phyloP scores from a whole-genome alignment of 345 rosid genomes.

The Trapa bicornis region DNA sequence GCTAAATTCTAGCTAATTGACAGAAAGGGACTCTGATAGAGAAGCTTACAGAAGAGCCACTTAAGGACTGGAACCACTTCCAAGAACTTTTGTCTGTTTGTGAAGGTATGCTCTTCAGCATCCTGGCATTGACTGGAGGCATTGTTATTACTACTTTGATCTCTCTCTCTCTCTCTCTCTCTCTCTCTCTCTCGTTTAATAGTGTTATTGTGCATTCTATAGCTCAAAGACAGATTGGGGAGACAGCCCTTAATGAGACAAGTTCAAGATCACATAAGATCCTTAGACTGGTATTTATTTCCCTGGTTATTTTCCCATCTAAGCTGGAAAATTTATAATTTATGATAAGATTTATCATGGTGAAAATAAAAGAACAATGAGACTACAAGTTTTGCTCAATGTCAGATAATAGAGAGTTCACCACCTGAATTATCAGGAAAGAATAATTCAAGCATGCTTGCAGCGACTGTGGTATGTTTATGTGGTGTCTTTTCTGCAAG shows the following conservation, averaged over 20 bases:
- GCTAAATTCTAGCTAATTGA: constrained; percentile 13
- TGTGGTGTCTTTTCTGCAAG: not conserved
- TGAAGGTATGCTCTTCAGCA: constrained; percentile 38
- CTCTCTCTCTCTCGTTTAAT: not conserved
- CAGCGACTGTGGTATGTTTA: constrained; percentile 63
- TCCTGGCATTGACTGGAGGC: not conserved
- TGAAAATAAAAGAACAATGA: not conserved
- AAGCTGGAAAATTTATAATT: constrained; percentile 1
- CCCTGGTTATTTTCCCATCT: constrained; percentile 9
- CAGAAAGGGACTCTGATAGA: constrained; percentile 91
- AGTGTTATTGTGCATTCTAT: constrained; percentile 15
- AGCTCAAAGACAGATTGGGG: constrained; percentile 96
- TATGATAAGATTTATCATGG: not conserved
- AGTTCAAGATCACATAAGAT: constrained; percentile 99
- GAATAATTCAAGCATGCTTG: constrained; percentile 55
- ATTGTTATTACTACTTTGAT: not conserved
- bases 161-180: too few relatives aligned
- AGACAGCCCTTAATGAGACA: constrained; percentile 78
- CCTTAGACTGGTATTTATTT: constrained; percentile 56
- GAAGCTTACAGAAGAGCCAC: constrained; percentile 66
- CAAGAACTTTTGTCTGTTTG: constrained; percentile 63
- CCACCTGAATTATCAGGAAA: constrained; percentile 49
- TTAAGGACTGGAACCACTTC: constrained; percentile 65
- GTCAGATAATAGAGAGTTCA: constrained; percentile 76
- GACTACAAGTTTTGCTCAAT: constrained; percentile 7